phyloP scores from a whole-genome alignment of 2,329 filamentous ascomycete species.

The Orbilia brochopaga region DNA sequence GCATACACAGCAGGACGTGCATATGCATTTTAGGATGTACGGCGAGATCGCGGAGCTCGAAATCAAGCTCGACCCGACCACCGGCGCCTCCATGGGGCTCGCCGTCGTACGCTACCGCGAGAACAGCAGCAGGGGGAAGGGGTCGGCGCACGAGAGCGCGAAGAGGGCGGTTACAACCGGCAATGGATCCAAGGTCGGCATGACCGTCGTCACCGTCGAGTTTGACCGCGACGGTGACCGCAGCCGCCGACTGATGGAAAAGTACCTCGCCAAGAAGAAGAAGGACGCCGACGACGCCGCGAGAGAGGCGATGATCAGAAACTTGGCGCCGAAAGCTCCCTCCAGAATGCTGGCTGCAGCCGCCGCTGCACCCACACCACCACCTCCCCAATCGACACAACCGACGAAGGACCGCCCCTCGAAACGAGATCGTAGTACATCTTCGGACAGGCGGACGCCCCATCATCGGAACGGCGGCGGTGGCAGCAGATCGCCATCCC shows the following conservation, averaged over 20 bases:
- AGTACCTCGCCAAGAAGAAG: constrained; percentile 72
- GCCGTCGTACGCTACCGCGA: constrained; percentile 91
- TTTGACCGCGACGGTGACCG: constrained; percentile 86
- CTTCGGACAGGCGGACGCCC: constrained; percentile 9
- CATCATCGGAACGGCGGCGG: constrained; percentile 14
- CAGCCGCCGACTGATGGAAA: constrained; percentile 78
- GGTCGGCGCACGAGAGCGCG: constrained; percentile 79
- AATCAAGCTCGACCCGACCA: constrained; percentile 93
- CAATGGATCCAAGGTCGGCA: constrained; percentile 79
- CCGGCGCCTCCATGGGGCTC: constrained; percentile 90
- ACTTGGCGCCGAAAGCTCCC: constrained; percentile 55
- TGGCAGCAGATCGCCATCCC: constrained; percentile 31
- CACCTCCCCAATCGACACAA: constrained; percentile 52
- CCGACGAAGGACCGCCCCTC: constrained; percentile 39
- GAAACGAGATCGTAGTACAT: constrained; percentile 51
- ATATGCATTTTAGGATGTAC: constrained; percentile 76
- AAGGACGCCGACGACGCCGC: constrained; percentile 64
- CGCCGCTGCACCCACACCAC: constrained; percentile 53
- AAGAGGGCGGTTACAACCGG: constrained; percentile 78
- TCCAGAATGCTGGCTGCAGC: constrained; percentile 51
- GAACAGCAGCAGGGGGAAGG: constrained; percentile 58
- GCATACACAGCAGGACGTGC: constrained; percentile 77
- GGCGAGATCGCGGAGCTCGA: constrained; percentile 88
- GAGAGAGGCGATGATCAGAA: constrained; percentile 56
- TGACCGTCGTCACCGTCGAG: constrained; percentile 77